Conservation (phyloP, 352 stramenopile genomes). For the Phytophthora cactorum region DNA sequence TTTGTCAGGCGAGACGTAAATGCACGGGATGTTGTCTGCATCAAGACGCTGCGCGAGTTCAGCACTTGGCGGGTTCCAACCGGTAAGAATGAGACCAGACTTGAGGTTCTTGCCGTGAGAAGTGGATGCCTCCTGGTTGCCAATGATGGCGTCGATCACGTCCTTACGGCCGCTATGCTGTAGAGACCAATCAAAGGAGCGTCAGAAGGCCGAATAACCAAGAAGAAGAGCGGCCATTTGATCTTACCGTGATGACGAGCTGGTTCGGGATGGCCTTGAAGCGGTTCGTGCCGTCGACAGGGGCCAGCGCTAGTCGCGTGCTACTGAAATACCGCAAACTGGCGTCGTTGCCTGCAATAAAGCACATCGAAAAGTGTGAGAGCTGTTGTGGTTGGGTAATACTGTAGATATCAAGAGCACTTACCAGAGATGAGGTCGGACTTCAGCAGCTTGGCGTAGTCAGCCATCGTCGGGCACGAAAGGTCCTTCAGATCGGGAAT, state of each 20-base stretch:
- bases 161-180: conserved; percentile 84
- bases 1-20: conserved; percentile 85
- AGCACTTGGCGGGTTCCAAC: conserved; percentile 77
- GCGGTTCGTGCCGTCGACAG: conserved; percentile 74
- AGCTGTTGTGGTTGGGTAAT: not conserved
- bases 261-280: conserved; percentile 90
- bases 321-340: conserved; percentile 87
- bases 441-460: conserved; percentile 88
- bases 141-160: conserved; percentile 87
- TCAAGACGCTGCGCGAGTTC: conserved; percentile 73
- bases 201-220: conserved; percentile 1
- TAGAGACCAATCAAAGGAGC: conserved; percentile 19
- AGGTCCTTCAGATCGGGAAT: conserved; percentile 88
- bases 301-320: conserved; percentile 80
- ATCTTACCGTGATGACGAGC: conserved; percentile 81
- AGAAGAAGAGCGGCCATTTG: not conserved
- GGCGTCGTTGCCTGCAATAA: conserved; percentile 55
- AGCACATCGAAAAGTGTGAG: not conserved
- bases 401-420: not conserved
- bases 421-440: conserved; percentile 80
- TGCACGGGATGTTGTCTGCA: conserved; percentile 87
- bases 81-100: conserved; percentile 84
- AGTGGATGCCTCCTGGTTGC: conserved; percentile 79
- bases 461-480: conserved; percentile 84
- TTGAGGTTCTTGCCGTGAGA: conserved; percentile 71